Base-by-base conservation (phyloP, 169 alveolate species). In the Eimeria brunetti region DNA sequence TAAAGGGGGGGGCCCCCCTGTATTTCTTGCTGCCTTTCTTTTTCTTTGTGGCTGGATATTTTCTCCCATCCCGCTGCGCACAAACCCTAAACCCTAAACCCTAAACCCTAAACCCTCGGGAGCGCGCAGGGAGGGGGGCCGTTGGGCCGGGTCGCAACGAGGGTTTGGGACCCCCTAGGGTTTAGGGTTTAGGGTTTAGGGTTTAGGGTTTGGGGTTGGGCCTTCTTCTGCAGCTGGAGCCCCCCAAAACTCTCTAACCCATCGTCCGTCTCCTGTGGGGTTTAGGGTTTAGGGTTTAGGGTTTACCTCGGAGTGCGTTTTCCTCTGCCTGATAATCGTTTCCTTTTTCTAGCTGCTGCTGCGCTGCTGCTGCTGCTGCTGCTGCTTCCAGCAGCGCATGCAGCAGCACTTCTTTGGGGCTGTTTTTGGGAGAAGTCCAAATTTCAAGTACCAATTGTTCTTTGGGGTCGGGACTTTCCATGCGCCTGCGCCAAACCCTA, bases 381-480 rank as follows among this genome's bases (percentile, higher is more conserved):
- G 12, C 58, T n/a, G 67, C 30, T 30, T 91, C 95, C 27, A 56
- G 78, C 84, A 91, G 88, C 12, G 95, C 97, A 91, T 93, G 95
- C 41, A 93, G 91, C 64, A 96, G 89, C 41, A 96, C 96, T 83
- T 96, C 95, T 67, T 96, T 96, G 18, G 97, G 97, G n/a, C 94
- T 58, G 94, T 80, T 83, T 56, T 96, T 93, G 38, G 88, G 76
- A 91, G 97, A 98, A 0, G 97, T 95, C 98, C 98, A 97, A 4
- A 97, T 95, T 91, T 97, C 98, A 12, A 97, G 95, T 22, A 97
- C 98, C 69, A 97, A 89, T 96, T 97, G 98, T 84, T 97, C 98
- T 46, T 96, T 97, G 22, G 98, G 98, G 94, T 97, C 98, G 14
- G 98, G 97, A 69, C 97, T 96, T 41, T 95, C 84, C 81, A 94